Base-by-base conservation (phyloP, 805 yeast genomes). In the Spathaspora girioi region DNA sequence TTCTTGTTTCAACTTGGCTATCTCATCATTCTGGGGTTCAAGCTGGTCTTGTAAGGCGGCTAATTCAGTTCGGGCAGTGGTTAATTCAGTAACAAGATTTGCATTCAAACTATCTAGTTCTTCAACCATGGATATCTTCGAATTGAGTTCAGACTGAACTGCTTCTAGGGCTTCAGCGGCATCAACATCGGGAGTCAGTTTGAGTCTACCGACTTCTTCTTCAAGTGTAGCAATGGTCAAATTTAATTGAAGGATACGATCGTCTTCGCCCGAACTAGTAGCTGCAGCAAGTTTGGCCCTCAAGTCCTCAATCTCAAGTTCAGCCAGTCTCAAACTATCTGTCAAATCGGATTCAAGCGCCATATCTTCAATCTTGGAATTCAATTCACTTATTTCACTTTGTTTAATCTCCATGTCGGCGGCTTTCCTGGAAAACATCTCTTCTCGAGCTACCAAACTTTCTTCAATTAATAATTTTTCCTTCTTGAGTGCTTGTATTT, bases 21-120 rank as follows among this genome's bases (percentile, higher is more conserved):
- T 60, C 29, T 60, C 65, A 1, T 54, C 59, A 1, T 60, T 58
- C 6, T 58, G 47, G 20, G 61, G 60, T 14, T 43, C 38, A 10
- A 46, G 23, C 18, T 50, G 48, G 14, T 18, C 27, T 29, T 56
- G 20, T 44, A 48, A 49, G 2, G 2, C 19, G 17, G 10, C 31
- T 6, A 46, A 43, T 46, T 46, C 47, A 14, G 26, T 10, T n/a
- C 20, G 14, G 2, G 19, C 4, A 8, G 7, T 29, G 18, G 32
- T 46, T 29, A 46, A 26, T 10, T 8, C 23, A 7, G 20, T 18
- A 31, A 9, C n/a, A 8, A 41, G 19, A 35, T 8, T 19, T 17
- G 12, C 18, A n/a, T 46, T 40, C 6, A 29, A 19, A 5, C 51
- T 41, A 2, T 58, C 51, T 6, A 62, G 23, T 1, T 58, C 44